Evolutionary conservation across 768 basidiomycete species (phyloP), one percentile per base, ranked within the genome.

Genomic region (Boletus rubropictus): DNA sequence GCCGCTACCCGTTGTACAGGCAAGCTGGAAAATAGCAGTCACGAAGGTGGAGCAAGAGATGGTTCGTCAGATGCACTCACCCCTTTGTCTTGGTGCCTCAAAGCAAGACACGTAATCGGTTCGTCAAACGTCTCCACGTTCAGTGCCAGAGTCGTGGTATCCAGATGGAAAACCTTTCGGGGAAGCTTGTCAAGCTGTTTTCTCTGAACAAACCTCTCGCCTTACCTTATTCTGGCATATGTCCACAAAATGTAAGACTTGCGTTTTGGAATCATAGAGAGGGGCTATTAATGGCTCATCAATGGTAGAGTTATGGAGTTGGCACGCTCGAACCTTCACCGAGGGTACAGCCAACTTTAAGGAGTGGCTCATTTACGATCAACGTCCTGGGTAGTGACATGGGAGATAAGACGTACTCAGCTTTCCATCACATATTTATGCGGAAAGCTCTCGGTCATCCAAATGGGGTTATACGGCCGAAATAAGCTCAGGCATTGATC

Each of bases 221-320:
- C 50, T 43, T 34, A 46, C 60, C 50, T 49, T 51, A 28, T 62
- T 52, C 49, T 58, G 43, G 21, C 37, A 49, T 40, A 85, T 85
- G 57, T 86, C 84, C 38, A 86, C 80, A 61, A 87, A 85, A 63
- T 86, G 83, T 31, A 86, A 59, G 21, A 68, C 72, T 9, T 69
- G 70, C 1, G 77, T 77, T 37, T 53, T 56, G 11, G 75, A 63
- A 51, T 86, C 83, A 58, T 81, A 85, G 12, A 86, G 48, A 6
- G 84, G 84, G 25, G 79, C 81, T 85, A 55, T 35, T 39, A 35
- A 38, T 11, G 14, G 31, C 21, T 27, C 24, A 33, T 51, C 35
- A 48, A 40, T 25, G 21, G 17, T 1, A 22, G 11, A 18, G 27
- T 32, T 22, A 32, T 15, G 18, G 15, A 17, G 28, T 28, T 18